A percentile compares a stretch with the other conserved stretches of the same genome.
Evolutionary conservation across 768 basidiomycete genomes (phyloP).

Genomic region (Clathrus columnatus): DNA sequence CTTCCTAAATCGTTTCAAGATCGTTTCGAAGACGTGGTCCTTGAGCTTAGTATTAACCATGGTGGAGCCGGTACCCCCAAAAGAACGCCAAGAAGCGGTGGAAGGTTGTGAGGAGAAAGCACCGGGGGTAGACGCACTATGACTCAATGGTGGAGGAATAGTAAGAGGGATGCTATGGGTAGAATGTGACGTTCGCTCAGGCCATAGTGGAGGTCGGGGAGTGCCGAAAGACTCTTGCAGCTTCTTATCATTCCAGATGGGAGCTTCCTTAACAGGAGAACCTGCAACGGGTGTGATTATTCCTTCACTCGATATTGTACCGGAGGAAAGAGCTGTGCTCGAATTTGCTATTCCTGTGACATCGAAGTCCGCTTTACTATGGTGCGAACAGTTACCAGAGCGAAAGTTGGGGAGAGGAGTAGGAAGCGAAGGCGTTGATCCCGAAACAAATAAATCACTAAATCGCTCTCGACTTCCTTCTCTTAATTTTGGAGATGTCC

Average conservation of each 20-base stretch:
- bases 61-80: constrained; percentile 88
- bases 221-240: background rate
- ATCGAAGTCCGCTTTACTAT: constrained; percentile 15
- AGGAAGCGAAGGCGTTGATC: background rate
- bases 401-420: background rate
- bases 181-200: background rate
- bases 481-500: background rate
- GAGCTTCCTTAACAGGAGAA: background rate
- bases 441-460: background rate
- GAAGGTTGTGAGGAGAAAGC: constrained; percentile 16
- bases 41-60: constrained; percentile 89
- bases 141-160: constrained; percentile 34
- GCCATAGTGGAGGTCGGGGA: constrained; percentile 24
- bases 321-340: background rate
- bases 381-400: no score
- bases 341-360: background rate
- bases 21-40: constrained; percentile 89
- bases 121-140: background rate
- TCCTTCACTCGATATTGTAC: background rate
- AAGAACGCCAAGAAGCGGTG: constrained; percentile 43
- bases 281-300: background rate
- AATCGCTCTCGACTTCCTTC: background rate
- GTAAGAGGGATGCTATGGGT: constrained; percentile 28
- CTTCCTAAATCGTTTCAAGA: constrained; percentile 65
- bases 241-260: background rate